Evolutionary conservation across 2,329 filamentous ascomycete species (phyloP), one percentile per base, ranked within the genome.

Genomic region (Thelonectria rubi): DNA sequence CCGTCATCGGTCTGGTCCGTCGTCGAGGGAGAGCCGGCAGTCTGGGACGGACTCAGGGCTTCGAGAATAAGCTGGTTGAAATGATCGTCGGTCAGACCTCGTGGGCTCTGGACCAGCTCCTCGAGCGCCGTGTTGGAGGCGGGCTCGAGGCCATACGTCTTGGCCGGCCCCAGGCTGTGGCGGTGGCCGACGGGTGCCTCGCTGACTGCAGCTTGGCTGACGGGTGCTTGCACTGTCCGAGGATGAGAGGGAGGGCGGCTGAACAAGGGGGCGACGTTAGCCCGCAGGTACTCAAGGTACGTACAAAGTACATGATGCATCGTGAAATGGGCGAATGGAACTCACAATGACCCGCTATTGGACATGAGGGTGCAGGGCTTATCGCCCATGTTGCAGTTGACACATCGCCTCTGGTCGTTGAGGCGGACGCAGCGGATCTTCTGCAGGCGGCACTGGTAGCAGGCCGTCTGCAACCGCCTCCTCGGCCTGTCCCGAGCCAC

Each of bases 321-420:
- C 5, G 8, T 10, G 11, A 11, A 46, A 30, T 47, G 45, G 45
- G n/a, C 12, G 21, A 47, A 47, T 47, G 45, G 45, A 47, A 46
- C 51, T 57, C 26, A 57, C 54, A 40, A 34, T 24, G 54, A 50
- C 46, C 54, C 39, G 37, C 48, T 47, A 57, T 42, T 45, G n/a
- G 54, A 47, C 54, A 57, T 57, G 17, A 57, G 34, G 24, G 54
- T 50, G 37, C 54, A 57, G 46, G 46, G 45, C 54, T 57, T 57
- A 24, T 57, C 37, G 34, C 46, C 54, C 54, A 57, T 57, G 54
- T 57, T 57, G 46, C 54, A 57, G 46, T 57, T 57, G 37, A 57
- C 54, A 39, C 54, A 57, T 40, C 54, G 20, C 21, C 24, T 26
- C 18, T 48, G 40, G 37, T 37, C 37, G 37, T 21, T 50, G 46